A percentile compares a stretch with the other conserved stretches of the same genome.
Conservation (phyloP, 2,329 filamentous ascomycete genomes). For the Fusarium continuum region DNA sequence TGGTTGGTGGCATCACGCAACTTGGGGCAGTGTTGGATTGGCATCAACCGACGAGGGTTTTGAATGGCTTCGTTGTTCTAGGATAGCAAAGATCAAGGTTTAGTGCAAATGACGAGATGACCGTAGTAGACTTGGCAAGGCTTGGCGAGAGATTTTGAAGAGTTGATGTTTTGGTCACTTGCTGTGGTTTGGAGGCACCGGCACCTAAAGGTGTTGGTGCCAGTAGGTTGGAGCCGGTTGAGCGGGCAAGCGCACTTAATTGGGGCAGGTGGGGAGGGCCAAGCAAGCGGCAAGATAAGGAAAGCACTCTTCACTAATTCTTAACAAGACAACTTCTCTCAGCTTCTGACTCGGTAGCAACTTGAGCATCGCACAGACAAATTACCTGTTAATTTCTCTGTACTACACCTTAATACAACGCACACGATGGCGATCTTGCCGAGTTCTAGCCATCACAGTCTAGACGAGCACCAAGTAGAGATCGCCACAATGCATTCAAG, state of each 20-base stretch:
- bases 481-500: no score
- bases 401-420: no score
- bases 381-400: no score
- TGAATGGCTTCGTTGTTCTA: background rate
- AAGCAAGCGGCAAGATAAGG: background rate
- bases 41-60: background rate
- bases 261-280: no score
- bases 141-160: background rate
- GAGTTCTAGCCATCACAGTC: no score
- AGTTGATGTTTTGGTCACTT: background rate
- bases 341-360: no score
- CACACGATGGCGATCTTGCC: no score
- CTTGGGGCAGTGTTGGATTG: background rate
- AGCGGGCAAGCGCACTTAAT: background rate
- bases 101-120: constrained; percentile 30
- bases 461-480: no score
- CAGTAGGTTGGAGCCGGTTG: background rate
- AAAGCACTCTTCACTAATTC: no score
- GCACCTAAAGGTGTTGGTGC: background rate
- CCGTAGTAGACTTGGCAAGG: constrained; percentile 21
- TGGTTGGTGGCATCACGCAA: constrained; percentile 2
- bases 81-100: constrained; percentile 17
- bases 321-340: no score
- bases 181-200: background rate
- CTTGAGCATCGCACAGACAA: no score